phyloP scores from a whole-genome alignment of 2,329 filamentous ascomycete species.

The Verticillium isaacii region DNA sequence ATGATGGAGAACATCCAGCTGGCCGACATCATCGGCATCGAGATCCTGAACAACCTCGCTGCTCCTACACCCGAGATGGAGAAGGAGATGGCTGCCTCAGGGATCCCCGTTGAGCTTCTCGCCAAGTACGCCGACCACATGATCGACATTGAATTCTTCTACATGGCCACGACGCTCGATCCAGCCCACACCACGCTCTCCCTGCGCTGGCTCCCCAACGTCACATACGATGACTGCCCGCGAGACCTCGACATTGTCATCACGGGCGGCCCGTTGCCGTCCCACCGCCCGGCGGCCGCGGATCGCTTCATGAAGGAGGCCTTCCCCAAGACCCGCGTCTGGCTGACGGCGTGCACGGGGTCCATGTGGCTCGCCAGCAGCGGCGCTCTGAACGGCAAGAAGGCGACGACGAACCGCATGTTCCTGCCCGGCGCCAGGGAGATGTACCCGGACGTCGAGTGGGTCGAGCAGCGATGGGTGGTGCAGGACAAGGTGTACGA shows the following conservation, averaged over 20 bases:
- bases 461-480: slow-evolving; percentile 33
- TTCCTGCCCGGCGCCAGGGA: slow-evolving; percentile 20
- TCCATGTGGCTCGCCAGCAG: slow-evolving; percentile 30
- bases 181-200: slow-evolving; percentile 23
- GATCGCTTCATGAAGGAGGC: slow-evolving; percentile 30
- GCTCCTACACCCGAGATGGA: slow-evolving; percentile 11
- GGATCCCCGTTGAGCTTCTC: neutral
- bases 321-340: slow-evolving; percentile 24
- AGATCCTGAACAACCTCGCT: slow-evolving; percentile 31
- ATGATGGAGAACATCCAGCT: slow-evolving; percentile 32
- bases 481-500: slow-evolving; percentile 24
- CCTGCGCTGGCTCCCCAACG: slow-evolving; percentile 27
- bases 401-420: slow-evolving; percentile 30
- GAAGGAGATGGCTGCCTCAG: slow-evolving; percentile 3
- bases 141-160: slow-evolving; percentile 29
- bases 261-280: slow-evolving; percentile 27
- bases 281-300: slow-evolving; percentile 23
- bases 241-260: slow-evolving; percentile 34
- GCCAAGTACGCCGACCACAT: slow-evolving; percentile 15
- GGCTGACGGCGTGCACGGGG: slow-evolving; percentile 32
- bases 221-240: slow-evolving; percentile 33
- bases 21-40: slow-evolving; percentile 31
- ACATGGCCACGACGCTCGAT: slow-evolving; percentile 28
- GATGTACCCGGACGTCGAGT: slow-evolving; percentile 26
- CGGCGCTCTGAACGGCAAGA: slow-evolving; percentile 29